A percentile compares a stretch with the other conserved stretches of the same genome.
Evolutionary conservation across 129 eudicot genomes (phyloP).

Genomic region (Chrysanthemum makinoi): DNA sequence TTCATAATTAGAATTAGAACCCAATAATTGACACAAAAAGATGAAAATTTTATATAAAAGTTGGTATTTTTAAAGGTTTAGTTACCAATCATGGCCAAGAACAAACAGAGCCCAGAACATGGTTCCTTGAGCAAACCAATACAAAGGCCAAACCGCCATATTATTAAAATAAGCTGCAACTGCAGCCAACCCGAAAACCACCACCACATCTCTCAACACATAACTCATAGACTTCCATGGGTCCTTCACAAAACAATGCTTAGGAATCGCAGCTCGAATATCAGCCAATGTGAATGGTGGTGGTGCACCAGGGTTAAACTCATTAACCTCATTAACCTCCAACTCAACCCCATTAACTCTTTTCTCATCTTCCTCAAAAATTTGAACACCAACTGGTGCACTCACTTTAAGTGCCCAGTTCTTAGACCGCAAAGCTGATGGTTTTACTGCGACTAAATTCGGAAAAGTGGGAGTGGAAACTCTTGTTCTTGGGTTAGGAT

Average conservation of each 20-base stretch:
- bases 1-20: neutral
- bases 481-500: conserved; percentile 45
- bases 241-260: conserved; percentile 89
- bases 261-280: conserved; percentile 72
- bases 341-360: conserved; percentile 8
- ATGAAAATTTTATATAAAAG: neutral
- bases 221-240: conserved; percentile 86
- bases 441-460: conserved; percentile 1
- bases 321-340: conserved; percentile 22
- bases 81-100: conserved; percentile 99
- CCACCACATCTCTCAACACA: conserved; percentile 73
- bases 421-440: conserved; percentile 25
- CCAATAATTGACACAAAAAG: neutral
- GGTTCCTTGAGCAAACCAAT: conserved; percentile 96
- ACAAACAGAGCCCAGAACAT: conserved; percentile 99
- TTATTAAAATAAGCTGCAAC: conserved; percentile 67
- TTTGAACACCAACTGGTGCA: conserved; percentile 43
- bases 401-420: conserved; percentile 59
- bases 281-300: conserved; percentile 74
- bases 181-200: conserved; percentile 82
- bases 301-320: conserved; percentile 75
- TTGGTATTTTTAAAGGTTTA: too few relatives aligned
- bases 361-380: conserved; percentile 31
- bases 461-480: conserved; percentile 17
- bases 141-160: conserved; percentile 94